Percentiles rank a stretch among this genome's conserved stretches.
These are phyloP conservation scores for Candida vartiovaarae DNA, from an alignment of 805 yeast species.

Conservation along the genomic window DNA sequence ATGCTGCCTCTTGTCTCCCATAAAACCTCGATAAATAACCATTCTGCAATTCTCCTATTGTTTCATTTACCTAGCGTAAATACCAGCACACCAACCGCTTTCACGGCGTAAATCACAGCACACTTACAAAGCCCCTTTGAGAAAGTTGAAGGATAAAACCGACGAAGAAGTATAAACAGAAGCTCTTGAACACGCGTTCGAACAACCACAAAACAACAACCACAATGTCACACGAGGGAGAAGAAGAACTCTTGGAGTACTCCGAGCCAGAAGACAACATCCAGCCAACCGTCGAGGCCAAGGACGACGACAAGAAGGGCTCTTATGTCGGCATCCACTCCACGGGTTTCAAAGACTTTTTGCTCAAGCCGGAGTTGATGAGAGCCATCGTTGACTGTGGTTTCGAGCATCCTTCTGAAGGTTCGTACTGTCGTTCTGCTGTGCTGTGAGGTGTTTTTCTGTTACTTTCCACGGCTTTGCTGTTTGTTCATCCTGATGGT, in stretches of 20 bases:
- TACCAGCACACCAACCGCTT: too few species aligned
- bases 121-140: too few species aligned
- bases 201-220: neutral
- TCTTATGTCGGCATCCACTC: slow-evolving; percentile 98
- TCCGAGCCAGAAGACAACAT: slow-evolving; percentile 90
- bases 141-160: too few species aligned
- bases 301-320: slow-evolving; percentile 80
- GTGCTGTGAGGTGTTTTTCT: too few species aligned
- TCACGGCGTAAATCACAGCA: too few species aligned
- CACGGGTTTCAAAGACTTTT: slow-evolving; percentile 96
- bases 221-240: slow-evolving; percentile 88
- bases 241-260: slow-evolving; percentile 98
- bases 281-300: slow-evolving; percentile 33
- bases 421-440: slow-evolving; percentile 42
- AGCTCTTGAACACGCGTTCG: neutral
- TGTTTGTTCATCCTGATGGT: too few species aligned
- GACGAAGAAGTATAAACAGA: too few species aligned
- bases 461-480: too few species aligned
- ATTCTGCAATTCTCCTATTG: too few species aligned
- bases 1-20: too few species aligned
- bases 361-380: slow-evolving; percentile 91
- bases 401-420: slow-evolving; percentile 99
- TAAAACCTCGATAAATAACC: too few species aligned
- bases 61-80: too few species aligned
- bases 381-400: slow-evolving; percentile 99